These are phyloP conservation scores for Waitea zeae DNA, from an alignment of 1,284 basidiomycete genomes.

Conservation along the genomic window DNA sequence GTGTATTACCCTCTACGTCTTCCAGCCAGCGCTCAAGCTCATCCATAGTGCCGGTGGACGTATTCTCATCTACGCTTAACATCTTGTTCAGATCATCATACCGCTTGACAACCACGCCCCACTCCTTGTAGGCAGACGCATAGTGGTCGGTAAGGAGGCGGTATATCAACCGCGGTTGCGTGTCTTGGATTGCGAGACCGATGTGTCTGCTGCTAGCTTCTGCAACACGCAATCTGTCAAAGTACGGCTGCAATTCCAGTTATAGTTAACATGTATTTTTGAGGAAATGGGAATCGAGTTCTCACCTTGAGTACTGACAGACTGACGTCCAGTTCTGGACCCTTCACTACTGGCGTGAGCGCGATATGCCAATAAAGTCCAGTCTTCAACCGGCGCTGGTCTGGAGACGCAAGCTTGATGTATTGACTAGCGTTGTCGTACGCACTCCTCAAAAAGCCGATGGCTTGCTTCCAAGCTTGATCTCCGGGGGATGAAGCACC, in stretches of 20 bases:
- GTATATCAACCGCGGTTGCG: slow-evolving; percentile 29
- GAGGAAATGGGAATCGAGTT: too few species aligned
- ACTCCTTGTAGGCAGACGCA: not conserved
- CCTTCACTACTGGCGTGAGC: slow-evolving; percentile 21
- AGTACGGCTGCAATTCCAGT: slow-evolving; percentile 15
- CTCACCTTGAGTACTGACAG: slow-evolving; percentile 30
- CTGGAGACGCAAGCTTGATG: slow-evolving; percentile 36
- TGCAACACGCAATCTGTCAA: slow-evolving; percentile 25
- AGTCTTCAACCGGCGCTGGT: slow-evolving; percentile 36
- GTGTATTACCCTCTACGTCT: too few species aligned
- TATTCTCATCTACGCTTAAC: too few species aligned
- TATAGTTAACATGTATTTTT: not conserved
- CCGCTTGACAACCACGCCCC: not conserved
- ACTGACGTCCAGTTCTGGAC: slow-evolving; percentile 27
- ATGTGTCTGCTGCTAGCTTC: slow-evolving; percentile 29
- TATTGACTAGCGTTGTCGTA: slow-evolving; percentile 40
- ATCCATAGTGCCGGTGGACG: too few species aligned
- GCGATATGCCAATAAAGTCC: slow-evolving; percentile 40
- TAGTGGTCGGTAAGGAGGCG: slow-evolving; percentile 26
- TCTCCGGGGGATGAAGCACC: slow-evolving; percentile 23
- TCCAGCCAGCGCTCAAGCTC: too few species aligned
- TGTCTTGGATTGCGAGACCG: slow-evolving; percentile 24
- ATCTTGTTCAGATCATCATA: not conserved
- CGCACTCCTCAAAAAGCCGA: slow-evolving; percentile 35
- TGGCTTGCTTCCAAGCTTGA: slow-evolving; percentile 33